Evolutionary conservation across 208 protist genomes (phyloP), one percentile per base, ranked within the genome.

Genomic region (Blastocrithidia nonstop): DNA sequence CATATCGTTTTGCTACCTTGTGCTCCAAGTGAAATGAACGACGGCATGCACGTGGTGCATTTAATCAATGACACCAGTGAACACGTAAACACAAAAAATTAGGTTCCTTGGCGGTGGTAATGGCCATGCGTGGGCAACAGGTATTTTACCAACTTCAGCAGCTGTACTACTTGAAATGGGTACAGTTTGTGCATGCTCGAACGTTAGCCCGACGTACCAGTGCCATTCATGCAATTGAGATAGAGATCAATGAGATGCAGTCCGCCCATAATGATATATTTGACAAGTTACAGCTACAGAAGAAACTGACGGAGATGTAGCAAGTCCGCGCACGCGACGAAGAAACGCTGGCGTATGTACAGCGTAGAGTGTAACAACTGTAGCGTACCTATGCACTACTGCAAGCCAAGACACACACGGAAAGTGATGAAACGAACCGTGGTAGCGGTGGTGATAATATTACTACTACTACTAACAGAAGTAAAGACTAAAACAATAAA

Each of bases 231-330:
- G 44, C 24, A 13, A 52, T 86, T 0, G 67, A 79, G 31, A 15
- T 29, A 17, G 28, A 65, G 13, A 57, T 91, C 31, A 57, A 57
- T 9, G 35, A 58, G 4, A 62, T 66, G 4, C 77, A 91, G 45
- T 55, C 61, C 3, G 62, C 64, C 3, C 54, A 88, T 58, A 51
- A 50, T 6, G 82, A 88, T 44, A 68, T 86, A 11, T 88, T 91
- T 43, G 82, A 91, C 22, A 78, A 75, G 42, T 45, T 91, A n/a
- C 74, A 88, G 45, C 55, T 88, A 19, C 76, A 88, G 52, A 79
- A 74, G 35, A 71, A 69, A 38, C 43, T 91, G n/a, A 71, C 81
- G 20, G 43, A 64, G 33, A 51, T 88, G 27, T 48, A 47, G 2
- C 37, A 58, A 64, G 20, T 61, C 75, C 16, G 64, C 76, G 6